phyloP scores from a whole-genome alignment of 169 alveolate genomes.

The Amoebophrya sp. region DNA sequence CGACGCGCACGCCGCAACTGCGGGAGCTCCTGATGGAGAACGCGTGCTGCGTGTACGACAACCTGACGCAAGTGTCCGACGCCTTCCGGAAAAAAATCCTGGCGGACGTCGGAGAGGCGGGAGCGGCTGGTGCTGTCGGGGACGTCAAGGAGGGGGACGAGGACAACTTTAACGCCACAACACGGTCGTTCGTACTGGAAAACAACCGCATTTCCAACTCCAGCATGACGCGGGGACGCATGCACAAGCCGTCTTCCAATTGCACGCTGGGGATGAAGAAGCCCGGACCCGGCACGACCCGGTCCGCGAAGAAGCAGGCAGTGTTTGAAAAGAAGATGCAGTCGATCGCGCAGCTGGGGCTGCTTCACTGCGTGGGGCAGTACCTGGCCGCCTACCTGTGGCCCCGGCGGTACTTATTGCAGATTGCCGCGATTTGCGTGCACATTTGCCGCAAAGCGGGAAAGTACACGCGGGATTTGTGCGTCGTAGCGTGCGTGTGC shows the following conservation, averaged over 20 bases:
- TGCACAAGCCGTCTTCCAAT: neutral
- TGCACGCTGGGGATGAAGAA: too few relatives aligned
- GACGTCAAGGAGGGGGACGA: too few relatives aligned
- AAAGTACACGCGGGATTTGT: neutral
- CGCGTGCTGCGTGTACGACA: neutral
- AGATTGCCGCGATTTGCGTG: neutral
- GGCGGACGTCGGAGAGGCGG: too few relatives aligned
- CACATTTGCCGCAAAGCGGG: neutral
- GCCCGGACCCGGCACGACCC: too few relatives aligned
- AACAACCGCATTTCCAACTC: too few relatives aligned
- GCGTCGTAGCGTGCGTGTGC: neutral
- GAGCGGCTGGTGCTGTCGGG: too few relatives aligned
- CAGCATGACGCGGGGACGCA: neutral
- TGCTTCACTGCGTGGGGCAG: neutral
- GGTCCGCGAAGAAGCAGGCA: neutral
- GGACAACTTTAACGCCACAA: too few relatives aligned
- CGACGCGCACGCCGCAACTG: neutral
- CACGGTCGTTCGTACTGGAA: too few relatives aligned
- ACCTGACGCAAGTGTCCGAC: too few relatives aligned
- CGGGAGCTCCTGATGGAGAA: neutral
- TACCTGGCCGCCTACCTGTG: neutral
- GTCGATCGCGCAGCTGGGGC: neutral
- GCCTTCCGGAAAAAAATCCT: too few relatives aligned
- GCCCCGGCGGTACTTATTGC: neutral
- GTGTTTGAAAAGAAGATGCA: neutral